Percentiles rank a stretch among this genome's conserved stretches.
These are phyloP conservation scores for Aspergillus nanangensis DNA, from an alignment of 495 filamentous ascomycete species.

Conservation along the genomic window DNA sequence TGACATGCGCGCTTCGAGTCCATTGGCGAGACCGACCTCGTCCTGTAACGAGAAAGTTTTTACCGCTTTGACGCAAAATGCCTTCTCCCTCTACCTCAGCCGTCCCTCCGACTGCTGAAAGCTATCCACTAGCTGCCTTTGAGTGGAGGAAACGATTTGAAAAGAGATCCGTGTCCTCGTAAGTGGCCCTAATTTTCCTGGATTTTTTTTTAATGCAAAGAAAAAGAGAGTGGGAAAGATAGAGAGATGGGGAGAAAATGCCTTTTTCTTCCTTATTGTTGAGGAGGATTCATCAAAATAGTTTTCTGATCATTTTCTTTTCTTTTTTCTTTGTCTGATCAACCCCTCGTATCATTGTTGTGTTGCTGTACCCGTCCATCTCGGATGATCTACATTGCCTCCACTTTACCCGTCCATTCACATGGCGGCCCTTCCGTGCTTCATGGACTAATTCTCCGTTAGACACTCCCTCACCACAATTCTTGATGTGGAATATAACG, in stretches of 20 bases:
- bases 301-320: no score
- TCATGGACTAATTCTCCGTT: background rate
- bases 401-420: background rate
- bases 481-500: conserved; percentile 44
- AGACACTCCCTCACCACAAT: conserved; percentile 32
- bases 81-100: conserved; percentile 9
- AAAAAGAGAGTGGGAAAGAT: no score
- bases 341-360: background rate
- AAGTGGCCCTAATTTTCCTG: conserved; percentile 7
- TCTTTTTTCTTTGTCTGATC: conserved; percentile 1
- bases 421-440: background rate
- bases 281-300: no score
- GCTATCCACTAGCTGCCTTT: conserved; percentile 6
- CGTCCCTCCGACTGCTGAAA: conserved; percentile 9
- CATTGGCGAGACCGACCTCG: conserved; percentile 19
- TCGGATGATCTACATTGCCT: conserved; percentile 11
- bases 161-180: conserved; percentile 15
- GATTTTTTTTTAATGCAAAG: background rate
- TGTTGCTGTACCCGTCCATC: background rate
- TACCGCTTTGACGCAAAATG: conserved; percentile 13
- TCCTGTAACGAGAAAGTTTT: conserved; percentile 9
- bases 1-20: conserved; percentile 20
- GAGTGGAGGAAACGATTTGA: conserved; percentile 22
- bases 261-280: background rate
- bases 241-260: no score